These are phyloP conservation scores for Cylindrodendrum hubeiense DNA, from an alignment of 2,329 filamentous ascomycete species.

Conservation along the genomic window DNA sequence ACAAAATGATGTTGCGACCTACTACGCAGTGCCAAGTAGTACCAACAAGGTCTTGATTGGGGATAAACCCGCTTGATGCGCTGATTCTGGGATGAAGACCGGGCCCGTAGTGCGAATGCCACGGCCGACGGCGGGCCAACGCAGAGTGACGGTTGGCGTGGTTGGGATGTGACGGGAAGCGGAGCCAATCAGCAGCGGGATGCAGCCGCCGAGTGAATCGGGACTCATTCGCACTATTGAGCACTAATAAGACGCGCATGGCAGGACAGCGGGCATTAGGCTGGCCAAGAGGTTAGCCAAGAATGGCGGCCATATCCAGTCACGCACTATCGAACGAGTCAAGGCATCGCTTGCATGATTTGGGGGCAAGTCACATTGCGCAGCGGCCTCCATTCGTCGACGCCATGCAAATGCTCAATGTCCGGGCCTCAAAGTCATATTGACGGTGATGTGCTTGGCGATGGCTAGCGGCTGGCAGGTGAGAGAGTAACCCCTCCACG, in stretches of 20 bases:
- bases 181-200: constrained; percentile 18
- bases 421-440: neutral
- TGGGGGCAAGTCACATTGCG: constrained; percentile 34
- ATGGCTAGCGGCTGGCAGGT: neutral
- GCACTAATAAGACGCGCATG: neutral
- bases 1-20: neutral
- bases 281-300: neutral
- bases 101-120: constrained; percentile 6
- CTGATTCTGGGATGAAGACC: constrained; percentile 2
- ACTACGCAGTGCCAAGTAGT: too few species aligned
- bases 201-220: constrained; percentile 22
- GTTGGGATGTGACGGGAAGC: constrained; percentile 5
- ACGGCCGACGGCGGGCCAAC: neutral
- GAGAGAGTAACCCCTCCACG: neutral
- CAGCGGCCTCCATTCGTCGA: neutral
- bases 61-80: neutral
- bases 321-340: constrained; percentile 40
- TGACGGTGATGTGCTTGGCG: constrained; percentile 19
- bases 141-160: constrained; percentile 7
- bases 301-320: constrained; percentile 3
- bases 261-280: neutral
- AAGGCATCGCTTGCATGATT: constrained; percentile 30
- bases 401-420: constrained; percentile 20
- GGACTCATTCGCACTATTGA: constrained; percentile 6
- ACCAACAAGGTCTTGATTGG: neutral